Conservation (phyloP, 108 stramenopile species). For the Stephanodiscus minutulus region DNA sequence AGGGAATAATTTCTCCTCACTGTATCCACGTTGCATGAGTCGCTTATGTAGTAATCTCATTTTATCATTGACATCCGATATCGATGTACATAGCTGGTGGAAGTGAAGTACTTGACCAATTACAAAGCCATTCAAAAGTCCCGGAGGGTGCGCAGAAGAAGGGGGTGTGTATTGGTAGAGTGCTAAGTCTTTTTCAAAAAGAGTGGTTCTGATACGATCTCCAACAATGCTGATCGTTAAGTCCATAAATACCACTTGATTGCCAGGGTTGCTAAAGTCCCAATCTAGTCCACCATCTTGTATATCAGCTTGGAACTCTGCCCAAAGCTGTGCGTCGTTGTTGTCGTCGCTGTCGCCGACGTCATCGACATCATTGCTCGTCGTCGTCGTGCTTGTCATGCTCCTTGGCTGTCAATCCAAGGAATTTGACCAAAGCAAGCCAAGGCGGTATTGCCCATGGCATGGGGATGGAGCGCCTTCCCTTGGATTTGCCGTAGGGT, state of each 20-base stretch:
- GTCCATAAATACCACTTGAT: constrained; percentile 26
- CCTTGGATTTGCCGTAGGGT: no score
- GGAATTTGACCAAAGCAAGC: no score
- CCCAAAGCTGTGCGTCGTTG: constrained; percentile 8
- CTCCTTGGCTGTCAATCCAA: no score
- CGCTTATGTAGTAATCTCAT: constrained; percentile 14
- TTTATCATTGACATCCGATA: constrained; percentile 2
- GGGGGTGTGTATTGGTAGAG: constrained; percentile 21
- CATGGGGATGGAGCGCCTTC: no score
- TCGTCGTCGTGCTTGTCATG: no score
- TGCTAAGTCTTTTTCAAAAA: constrained; percentile 26
- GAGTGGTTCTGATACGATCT: not conserved
- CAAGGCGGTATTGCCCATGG: no score
- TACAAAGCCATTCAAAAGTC: constrained; percentile 7
- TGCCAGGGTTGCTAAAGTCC: constrained; percentile 1
- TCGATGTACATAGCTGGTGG: constrained; percentile 11
- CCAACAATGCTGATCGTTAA: constrained; percentile 17
- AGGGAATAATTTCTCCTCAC: not conserved
- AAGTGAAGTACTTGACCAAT: constrained; percentile 23
- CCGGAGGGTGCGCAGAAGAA: no score
- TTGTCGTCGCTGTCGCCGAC: no score
- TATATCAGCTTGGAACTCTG: constrained; percentile 13
- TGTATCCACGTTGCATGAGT: constrained; percentile 21
- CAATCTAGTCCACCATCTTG: constrained; percentile 24
- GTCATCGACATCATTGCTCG: no score